phyloP scores from a whole-genome alignment of 441 rosid species.

The Hura crepitans region DNA sequence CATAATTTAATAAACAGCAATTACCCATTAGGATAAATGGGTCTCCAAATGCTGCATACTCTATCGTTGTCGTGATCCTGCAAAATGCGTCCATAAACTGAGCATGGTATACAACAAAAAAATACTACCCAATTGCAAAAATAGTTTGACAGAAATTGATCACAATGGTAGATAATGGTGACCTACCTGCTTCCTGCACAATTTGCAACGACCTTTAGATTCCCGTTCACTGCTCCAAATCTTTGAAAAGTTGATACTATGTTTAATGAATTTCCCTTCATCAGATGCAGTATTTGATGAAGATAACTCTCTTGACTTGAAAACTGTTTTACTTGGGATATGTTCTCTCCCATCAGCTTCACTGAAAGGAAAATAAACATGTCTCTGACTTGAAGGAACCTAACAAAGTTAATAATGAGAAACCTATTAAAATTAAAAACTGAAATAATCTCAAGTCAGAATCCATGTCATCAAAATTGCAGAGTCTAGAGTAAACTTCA shows the following conservation, averaged over 20 bases:
- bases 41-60: conserved; percentile 89
- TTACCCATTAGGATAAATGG: conserved; percentile 90
- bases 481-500: conserved; percentile 14
- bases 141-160: background rate
- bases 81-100: conserved; percentile 18
- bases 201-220: conserved; percentile 67
- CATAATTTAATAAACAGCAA: conserved; percentile 8
- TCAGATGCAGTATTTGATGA: conserved; percentile 49
- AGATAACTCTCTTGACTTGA: conserved; percentile 59
- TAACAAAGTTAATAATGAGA: conserved; percentile 27
- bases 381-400: conserved; percentile 96
- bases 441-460: background rate
- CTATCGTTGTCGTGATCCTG: conserved; percentile 65
- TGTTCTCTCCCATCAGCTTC: conserved; percentile 52
- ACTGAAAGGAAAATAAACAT: conserved; percentile 68
- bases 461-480: conserved; percentile 16
- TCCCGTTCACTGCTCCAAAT: conserved; percentile 93
- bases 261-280: conserved; percentile 64
- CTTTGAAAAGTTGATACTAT: conserved; percentile 69
- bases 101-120: background rate
- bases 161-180: background rate
- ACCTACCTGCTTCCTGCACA: conserved; percentile 82
- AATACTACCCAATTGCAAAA: background rate
- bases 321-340: conserved; percentile 43
- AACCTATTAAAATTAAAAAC: conserved; percentile 3